These are phyloP conservation scores for Eucalyptus fibrosa DNA, from an alignment of 345 rosid species.

Conservation along the genomic window DNA sequence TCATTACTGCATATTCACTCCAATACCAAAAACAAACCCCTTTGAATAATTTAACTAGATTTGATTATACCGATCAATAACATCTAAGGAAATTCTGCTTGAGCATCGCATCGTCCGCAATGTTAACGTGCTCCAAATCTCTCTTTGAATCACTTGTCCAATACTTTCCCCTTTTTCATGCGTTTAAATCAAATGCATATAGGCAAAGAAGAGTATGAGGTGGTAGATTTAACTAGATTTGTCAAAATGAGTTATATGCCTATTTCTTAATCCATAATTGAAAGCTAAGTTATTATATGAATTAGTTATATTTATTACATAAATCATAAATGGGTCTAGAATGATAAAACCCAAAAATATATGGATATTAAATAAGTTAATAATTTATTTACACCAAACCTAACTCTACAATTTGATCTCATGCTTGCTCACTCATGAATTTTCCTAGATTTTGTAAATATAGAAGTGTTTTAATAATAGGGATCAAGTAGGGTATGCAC, in stretches of 20 bases:
- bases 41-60: not conserved
- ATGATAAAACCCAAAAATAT: not conserved
- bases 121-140: not conserved
- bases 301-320: no score
- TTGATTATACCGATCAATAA: not conserved
- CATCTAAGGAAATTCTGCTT: not conserved
- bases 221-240: accelerated
- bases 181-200: not conserved
- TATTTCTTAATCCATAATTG: not conserved
- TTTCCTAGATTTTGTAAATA: no score
- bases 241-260: not conserved
- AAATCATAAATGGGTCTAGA: not conserved
- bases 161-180: not conserved
- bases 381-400: no score
- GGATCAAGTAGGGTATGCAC: accelerated
- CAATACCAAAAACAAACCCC: not conserved
- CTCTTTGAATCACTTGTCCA: not conserved
- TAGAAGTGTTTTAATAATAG: accelerated
- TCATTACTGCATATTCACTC: not conserved
- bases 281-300: not conserved
- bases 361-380: no score
- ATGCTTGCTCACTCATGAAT: accelerated
- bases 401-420: no score
- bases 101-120: not conserved
- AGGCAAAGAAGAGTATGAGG: not conserved